Conservation (phyloP, 2,329 filamentous ascomycete species). For the Stagonosporopsis tanaceti region DNA sequence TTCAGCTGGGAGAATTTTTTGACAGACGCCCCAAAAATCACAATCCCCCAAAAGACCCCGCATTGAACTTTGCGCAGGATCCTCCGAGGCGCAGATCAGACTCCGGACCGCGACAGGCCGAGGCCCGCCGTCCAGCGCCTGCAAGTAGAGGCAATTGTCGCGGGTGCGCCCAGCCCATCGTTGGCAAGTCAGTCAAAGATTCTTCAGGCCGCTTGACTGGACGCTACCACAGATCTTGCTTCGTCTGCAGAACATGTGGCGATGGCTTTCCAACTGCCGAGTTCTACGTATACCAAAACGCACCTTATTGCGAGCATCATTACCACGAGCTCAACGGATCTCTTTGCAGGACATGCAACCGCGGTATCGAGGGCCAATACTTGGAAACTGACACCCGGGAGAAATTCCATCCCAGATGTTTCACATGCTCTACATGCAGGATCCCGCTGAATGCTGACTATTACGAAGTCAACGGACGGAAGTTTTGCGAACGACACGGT, state of each 20-base stretch:
- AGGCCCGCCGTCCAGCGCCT: slow-evolving; percentile 40
- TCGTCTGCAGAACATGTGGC: slow-evolving; percentile 85
- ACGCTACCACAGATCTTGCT: slow-evolving; percentile 93
- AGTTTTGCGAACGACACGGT: slow-evolving; percentile 89
- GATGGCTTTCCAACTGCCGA: slow-evolving; percentile 84
- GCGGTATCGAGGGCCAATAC: slow-evolving; percentile 92
- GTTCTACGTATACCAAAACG: slow-evolving; percentile 89
- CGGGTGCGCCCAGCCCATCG: slow-evolving; percentile 79
- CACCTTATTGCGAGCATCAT: slow-evolving; percentile 88
- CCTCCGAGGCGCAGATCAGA: slow-evolving; percentile 25
- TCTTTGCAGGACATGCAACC: slow-evolving; percentile 79
- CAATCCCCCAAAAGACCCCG: slow-evolving; percentile 23
- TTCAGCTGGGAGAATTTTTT: slow-evolving; percentile 43
- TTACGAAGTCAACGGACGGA: slow-evolving; percentile 81
- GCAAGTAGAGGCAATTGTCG: slow-evolving; percentile 79
- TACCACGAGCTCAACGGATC: slow-evolving; percentile 93
- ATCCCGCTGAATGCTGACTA: slow-evolving; percentile 82
- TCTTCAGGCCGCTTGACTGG: slow-evolving; percentile 91
- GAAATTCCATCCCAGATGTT: slow-evolving; percentile 89
- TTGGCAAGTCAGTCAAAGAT: slow-evolving; percentile 91
- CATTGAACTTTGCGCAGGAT: slow-evolving; percentile 23
- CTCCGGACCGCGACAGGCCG: slow-evolving; percentile 26
- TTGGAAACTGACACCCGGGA: slow-evolving; percentile 78
- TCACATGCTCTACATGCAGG: slow-evolving; percentile 82
- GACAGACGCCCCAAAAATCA: slow-evolving; percentile 28